Evolutionary conservation across 1,284 basidiomycete genomes (phyloP).

Genomic region (Sporisorium exsertum): DNA sequence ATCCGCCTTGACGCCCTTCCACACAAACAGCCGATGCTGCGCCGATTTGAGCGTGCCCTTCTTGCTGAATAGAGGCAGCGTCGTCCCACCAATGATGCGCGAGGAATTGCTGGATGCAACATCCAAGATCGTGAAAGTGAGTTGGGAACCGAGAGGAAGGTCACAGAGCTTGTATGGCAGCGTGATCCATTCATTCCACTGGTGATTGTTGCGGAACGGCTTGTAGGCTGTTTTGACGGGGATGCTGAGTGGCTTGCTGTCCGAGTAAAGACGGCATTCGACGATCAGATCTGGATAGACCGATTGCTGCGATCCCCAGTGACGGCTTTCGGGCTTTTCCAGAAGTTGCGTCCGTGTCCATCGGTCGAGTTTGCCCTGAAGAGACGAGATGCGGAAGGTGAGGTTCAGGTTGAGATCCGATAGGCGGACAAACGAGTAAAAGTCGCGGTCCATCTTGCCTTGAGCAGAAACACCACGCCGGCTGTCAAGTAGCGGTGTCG

Average conservation of each 20-base stretch:
- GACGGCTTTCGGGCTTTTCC: slow-evolving; percentile 37
- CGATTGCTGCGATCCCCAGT: slow-evolving; percentile 52
- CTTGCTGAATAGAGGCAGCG: slow-evolving; percentile 88
- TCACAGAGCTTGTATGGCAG: slow-evolving; percentile 91
- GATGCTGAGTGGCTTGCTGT: slow-evolving; percentile 91
- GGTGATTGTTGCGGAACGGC: slow-evolving; percentile 74
- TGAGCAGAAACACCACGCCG: background rate
- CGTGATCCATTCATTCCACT: slow-evolving; percentile 93
- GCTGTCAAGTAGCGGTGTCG: background rate
- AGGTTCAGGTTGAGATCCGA: slow-evolving; percentile 57
- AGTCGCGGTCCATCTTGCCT: slow-evolving; percentile 56
- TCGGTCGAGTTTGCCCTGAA: slow-evolving; percentile 56
- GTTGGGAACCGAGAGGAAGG: slow-evolving; percentile 85
- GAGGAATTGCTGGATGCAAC: slow-evolving; percentile 76
- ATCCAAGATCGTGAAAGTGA: slow-evolving; percentile 95
- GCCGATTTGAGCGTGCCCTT: slow-evolving; percentile 83
- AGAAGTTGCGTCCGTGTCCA: slow-evolving; percentile 44
- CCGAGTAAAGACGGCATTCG: slow-evolving; percentile 87
- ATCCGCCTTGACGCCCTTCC: slow-evolving; percentile 86
- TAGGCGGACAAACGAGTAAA: slow-evolving; percentile 63
- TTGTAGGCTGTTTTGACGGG: slow-evolving; percentile 92
- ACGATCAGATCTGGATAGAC: slow-evolving; percentile 90
- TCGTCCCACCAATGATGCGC: slow-evolving; percentile 84
- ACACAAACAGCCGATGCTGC: slow-evolving; percentile 85
- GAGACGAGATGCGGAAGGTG: slow-evolving; percentile 52